Percentiles rank a stretch among this genome's conserved stretches.
Evolutionary conservation across 208 protist species (phyloP).

Genomic region (Endotrypanum monterogeii): DNA sequence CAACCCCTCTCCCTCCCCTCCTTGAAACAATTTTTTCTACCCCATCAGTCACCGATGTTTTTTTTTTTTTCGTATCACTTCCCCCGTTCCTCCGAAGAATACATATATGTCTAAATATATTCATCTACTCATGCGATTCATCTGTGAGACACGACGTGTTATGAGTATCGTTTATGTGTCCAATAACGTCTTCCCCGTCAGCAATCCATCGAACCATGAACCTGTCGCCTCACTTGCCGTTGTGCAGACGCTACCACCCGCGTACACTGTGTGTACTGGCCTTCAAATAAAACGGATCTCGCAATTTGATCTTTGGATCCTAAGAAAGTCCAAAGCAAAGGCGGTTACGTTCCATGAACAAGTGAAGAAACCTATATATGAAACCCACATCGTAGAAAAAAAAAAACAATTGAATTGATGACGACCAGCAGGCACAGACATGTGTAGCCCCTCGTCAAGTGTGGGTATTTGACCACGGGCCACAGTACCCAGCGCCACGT

Average conservation of each 20-base stretch:
- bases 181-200: no score
- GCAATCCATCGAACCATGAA: no score
- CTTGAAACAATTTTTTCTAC: background rate
- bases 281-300: background rate
- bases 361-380: background rate
- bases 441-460: background rate
- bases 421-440: background rate
- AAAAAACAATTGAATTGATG: background rate
- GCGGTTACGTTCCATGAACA: background rate
- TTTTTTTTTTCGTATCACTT: no score
- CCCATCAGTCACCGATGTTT: background rate
- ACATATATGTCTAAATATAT: no score
- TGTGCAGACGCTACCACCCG: background rate
- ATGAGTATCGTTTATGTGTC: no score
- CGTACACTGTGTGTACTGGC: background rate
- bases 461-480: background rate
- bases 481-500: background rate
- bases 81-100: no score
- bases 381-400: background rate
- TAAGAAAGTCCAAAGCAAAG: background rate
- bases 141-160: no score
- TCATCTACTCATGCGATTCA: no score
- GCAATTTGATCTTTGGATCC: no score
- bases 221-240: no score
- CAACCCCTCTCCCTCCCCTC: background rate